A percentile compares a stretch with the other conserved stretches of the same genome.
These are phyloP conservation scores for Komagataella pseudopastoris DNA, from an alignment of 805 yeast species.

Conservation along the genomic window DNA sequence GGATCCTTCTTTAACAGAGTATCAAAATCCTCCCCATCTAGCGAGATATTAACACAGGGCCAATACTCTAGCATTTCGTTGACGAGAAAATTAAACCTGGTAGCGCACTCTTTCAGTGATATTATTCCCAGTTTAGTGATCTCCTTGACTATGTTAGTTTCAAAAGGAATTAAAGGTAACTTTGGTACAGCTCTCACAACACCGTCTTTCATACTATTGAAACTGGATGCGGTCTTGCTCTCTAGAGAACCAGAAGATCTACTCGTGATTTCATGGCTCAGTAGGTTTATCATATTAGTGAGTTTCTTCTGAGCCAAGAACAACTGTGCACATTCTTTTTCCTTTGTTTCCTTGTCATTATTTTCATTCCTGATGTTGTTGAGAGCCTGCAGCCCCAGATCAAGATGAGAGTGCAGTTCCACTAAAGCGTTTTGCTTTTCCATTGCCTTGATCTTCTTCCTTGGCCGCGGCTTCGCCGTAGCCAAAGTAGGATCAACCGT, in stretches of 20 bases:
- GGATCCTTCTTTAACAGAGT: slow-evolving; percentile 28
- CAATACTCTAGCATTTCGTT: slow-evolving; percentile 27
- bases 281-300: slow-evolving; percentile 12
- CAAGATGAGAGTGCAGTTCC: slow-evolving; percentile 13
- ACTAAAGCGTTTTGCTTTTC: slow-evolving; percentile 14
- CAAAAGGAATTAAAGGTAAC: slow-evolving; percentile 22
- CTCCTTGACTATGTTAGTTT: slow-evolving; percentile 22
- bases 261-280: not conserved
- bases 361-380: slow-evolving; percentile 9
- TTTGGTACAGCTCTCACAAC: slow-evolving; percentile 17
- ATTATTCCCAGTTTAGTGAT: slow-evolving; percentile 21
- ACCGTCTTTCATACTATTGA: slow-evolving; percentile 22
- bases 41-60: slow-evolving; percentile 26
- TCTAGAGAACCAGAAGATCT: not conserved
- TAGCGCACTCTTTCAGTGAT: slow-evolving; percentile 18
- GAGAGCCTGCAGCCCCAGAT: slow-evolving; percentile 12
- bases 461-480: slow-evolving; percentile 21
- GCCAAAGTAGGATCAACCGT: slow-evolving; percentile 37
- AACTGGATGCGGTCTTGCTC: slow-evolving; percentile 14
- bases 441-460: slow-evolving; percentile 15
- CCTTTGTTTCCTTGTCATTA: slow-evolving; percentile 6
- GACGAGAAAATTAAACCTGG: slow-evolving; percentile 21
- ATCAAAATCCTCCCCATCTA: slow-evolving; percentile 22
- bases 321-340: slow-evolving; percentile 3
- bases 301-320: slow-evolving; percentile 15